Evolutionary conservation across 306 rosid species (phyloP), one percentile per base, ranked within the genome.

Genomic region (Rubus idaeus): DNA sequence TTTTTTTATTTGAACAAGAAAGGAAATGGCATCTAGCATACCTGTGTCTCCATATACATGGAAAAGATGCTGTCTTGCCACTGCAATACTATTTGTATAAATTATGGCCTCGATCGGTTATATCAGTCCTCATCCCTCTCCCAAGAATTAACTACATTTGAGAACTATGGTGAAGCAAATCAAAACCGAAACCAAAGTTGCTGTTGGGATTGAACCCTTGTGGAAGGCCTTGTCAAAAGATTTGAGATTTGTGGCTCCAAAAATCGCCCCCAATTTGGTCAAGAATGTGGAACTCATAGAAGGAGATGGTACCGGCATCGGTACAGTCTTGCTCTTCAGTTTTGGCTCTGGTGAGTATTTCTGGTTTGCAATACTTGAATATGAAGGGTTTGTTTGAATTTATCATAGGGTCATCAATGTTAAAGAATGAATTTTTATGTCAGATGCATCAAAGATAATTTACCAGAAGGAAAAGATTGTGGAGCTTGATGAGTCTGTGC

Each of bases 251-350:
- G 20, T 81, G 64, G 85, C 51, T 49, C 90, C 93, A 47, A 88
- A 85, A 55, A 77, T 77, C 18, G 70, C 87, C 11, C 97, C 93
- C 13, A 44, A 76, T 74, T 17, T 79, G 65, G 91, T 90, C 18
- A 82, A 87, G 55, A 80, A 81, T 13, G 89, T 81, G 80, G 84
- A 88, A 70, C 4, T 92, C 14, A 56, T 84, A n/a, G 88, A 91
- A 81, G 97, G 97, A 9, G 88, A 87, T 82, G 95, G 95, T 70
- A 8, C 35, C 37, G 87, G 93, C 53, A 39, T 80, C 63, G 91
- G 83, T 55, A 85, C 95, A 16, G 76, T 83, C 71, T 80, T 90
- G 61, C 78, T 87, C 79, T 90, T 92, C 80, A 82, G 73, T 35
- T 85, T 92, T 66, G 39, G 60, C 20, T 16, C 86, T 0, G 84